Conservation (phyloP, 305 asterid genomes). For the Fraxinus xanthoxyloides region DNA sequence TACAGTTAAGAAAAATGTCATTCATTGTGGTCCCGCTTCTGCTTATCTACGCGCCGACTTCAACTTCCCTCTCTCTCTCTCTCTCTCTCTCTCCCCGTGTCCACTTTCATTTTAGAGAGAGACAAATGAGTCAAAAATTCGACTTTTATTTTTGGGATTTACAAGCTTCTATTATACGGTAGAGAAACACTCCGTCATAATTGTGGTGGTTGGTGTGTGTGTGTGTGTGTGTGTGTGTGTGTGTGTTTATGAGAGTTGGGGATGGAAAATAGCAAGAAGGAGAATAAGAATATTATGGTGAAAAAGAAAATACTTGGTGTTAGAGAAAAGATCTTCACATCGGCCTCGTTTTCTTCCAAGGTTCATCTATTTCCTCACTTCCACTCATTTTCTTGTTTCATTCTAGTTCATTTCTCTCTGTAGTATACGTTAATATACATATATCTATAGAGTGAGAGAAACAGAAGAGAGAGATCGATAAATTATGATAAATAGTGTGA, state of each 20-base stretch:
- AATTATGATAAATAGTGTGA: slow-evolving; percentile 10
- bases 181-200: slow-evolving; percentile 16
- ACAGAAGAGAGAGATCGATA: neutral
- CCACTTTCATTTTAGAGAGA: neutral
- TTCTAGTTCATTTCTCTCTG: neutral
- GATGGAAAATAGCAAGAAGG: slow-evolving; percentile 19
- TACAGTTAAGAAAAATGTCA: neutral
- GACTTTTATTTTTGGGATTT: slow-evolving; percentile 30
- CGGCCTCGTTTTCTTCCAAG: neutral
- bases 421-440: neutral
- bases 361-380: neutral
- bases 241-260: neutral
- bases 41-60: neutral
- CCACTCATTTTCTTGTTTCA: slow-evolving; percentile 10
- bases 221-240: neutral
- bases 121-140: slow-evolving; percentile 28
- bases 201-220: neutral
- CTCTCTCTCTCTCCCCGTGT: no score
- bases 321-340: slow-evolving; percentile 28
- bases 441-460: neutral
- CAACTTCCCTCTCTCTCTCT: neutral
- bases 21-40: neutral
- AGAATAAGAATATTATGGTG: slow-evolving; percentile 9
- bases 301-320: slow-evolving; percentile 22
- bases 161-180: slow-evolving; percentile 48